Percentiles rank a stretch among this genome's conserved stretches.
phyloP scores from a whole-genome alignment of 1,139 yeast species.

The Spencermartinsiella ligniputridi region DNA sequence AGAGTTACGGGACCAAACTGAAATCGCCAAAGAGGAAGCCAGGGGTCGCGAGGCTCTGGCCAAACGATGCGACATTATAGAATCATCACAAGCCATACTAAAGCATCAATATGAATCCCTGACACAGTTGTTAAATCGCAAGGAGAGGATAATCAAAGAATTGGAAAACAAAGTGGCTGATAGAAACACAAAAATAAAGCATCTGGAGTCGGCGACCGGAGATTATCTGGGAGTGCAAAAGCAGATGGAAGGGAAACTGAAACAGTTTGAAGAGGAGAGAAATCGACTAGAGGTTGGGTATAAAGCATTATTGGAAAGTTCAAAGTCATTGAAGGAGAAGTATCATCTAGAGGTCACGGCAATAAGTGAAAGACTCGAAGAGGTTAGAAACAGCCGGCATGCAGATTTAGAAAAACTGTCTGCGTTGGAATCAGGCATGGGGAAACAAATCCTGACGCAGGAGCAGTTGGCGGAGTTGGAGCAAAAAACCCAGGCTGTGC shows the following conservation, averaged over 20 bases:
- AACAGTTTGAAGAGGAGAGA: constrained; percentile 18
- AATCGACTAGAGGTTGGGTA: constrained; percentile 23
- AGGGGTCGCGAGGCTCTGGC: constrained; percentile 22
- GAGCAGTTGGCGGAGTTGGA: constrained; percentile 21
- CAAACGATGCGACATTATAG: constrained; percentile 25
- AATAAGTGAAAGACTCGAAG: constrained; percentile 15
- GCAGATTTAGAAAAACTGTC: constrained; percentile 18
- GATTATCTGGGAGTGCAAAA: constrained; percentile 7
- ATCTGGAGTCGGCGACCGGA: constrained; percentile 11
- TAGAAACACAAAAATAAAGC: constrained; percentile 12
- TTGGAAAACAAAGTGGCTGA: constrained; percentile 17
- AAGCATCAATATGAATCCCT: constrained; percentile 28
- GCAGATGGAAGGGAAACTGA: constrained; percentile 6
- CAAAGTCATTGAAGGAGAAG: constrained; percentile 18
- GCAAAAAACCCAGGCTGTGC: constrained; percentile 17
- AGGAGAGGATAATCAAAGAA: constrained; percentile 27
- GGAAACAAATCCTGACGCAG: constrained; percentile 19
- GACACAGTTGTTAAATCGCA: constrained; percentile 23
- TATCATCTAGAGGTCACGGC: constrained; percentile 19
- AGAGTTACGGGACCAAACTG: constrained; percentile 25
- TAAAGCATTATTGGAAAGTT: constrained; percentile 22
- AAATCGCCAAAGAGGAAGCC: constrained; percentile 23
- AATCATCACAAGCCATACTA: constrained; percentile 24
- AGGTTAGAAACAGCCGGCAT: constrained; percentile 16
- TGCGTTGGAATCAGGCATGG: constrained; percentile 14